Evolutionary conservation across 2,329 filamentous ascomycete genomes (phyloP), one percentile per base, ranked within the genome.

Genomic region (Exophiala mesophila): DNA sequence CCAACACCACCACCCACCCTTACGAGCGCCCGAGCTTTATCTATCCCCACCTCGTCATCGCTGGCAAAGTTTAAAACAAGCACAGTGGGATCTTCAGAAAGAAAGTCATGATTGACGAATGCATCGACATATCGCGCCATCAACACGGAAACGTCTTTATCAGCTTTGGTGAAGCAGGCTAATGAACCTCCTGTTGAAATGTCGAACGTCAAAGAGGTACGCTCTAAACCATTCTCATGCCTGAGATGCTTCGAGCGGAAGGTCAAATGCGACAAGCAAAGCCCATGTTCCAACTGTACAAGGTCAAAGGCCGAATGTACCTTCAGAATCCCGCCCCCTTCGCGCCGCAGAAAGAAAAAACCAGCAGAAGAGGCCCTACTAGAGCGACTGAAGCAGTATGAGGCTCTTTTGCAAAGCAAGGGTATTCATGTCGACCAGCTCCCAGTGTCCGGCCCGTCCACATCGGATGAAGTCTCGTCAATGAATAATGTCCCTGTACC

Each of bases 211-310:
- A n/a, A n/a, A n/a, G n/a, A n/a, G n/a, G n/a, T n/a, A n/a, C n/a
- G n/a, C n/a, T n/a, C n/a, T n/a, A 55, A 54, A 33, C 40, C 51
- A 12, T 55, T 50, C 36, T 53, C 49, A 10, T 56, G 53, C 31
- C 44, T 54, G 13, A 43, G 53, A 4, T 61, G 60, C 31, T 59
- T 59, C 21, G 55, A 61, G 17, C 55, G 63, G 30, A 70, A 70
- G 45, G 62, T 68, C 6, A 67, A 64, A 49, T 70, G 66, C 51
- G 57, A 68, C 49, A 62, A 39, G 38, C 44, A 26, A 43, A 54
- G 10, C 60, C 64, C 68, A 1, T 73, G 70, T 41, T 64, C 64
- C 5, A 72, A 71, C 46, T 73, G 70, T 39, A 42, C 55, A 28
- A 72, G 66, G 45, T 57, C 66, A 2, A 48, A 54, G 13, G 55